Evolutionary conservation across 176 grass and related monocot genomes (phyloP).

Genomic region (Miscanthus lutarioriparius): DNA sequence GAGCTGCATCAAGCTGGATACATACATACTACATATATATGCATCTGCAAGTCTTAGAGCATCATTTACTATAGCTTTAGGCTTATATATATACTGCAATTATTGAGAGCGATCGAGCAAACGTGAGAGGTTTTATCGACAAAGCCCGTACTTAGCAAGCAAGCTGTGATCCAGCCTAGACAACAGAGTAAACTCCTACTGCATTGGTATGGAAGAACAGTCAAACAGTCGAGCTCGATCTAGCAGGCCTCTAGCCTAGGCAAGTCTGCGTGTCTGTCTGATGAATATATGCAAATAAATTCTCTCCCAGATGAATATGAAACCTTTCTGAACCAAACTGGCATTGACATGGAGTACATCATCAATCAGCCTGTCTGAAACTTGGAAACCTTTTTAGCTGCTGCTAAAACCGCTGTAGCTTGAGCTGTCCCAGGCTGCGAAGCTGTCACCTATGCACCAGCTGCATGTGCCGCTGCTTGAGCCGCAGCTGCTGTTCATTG

Average conservation of each 20-base stretch:
- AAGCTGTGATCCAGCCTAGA: slow-evolving; percentile 20
- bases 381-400: too few relatives aligned
- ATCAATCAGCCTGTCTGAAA: not conserved
- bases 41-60: not conserved
- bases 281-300: not conserved
- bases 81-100: not conserved
- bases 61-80: not conserved
- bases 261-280: not conserved
- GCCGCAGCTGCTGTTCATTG: too few relatives aligned
- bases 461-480: too few relatives aligned
- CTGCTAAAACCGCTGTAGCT: too few relatives aligned
- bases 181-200: not conserved
- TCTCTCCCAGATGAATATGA: not conserved
- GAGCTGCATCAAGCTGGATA: slow-evolving; percentile 22
- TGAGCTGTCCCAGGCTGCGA: too few relatives aligned
- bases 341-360: not conserved
- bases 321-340: not conserved
- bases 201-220: not conserved
- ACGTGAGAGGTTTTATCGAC: not conserved
- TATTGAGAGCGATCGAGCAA: not conserved
- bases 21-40: too few relatives aligned
- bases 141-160: slow-evolving; percentile 28
- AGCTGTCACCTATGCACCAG: too few relatives aligned
- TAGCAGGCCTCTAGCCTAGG: not conserved
- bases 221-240: not conserved